These are phyloP conservation scores for Colletotrichum viniferum DNA, from an alignment of 2,329 filamentous ascomycete genomes.

Conservation along the genomic window DNA sequence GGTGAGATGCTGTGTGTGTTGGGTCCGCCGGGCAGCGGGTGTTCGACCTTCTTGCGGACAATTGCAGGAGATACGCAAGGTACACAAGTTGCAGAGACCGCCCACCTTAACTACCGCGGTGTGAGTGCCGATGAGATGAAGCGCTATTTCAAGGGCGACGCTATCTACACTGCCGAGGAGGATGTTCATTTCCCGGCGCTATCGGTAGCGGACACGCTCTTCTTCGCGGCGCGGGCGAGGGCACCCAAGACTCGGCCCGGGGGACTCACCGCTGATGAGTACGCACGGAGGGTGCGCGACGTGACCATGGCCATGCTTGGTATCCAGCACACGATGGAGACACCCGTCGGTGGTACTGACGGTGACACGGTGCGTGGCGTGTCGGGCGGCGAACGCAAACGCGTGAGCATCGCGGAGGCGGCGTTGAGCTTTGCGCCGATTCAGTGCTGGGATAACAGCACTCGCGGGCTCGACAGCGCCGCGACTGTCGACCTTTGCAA, in stretches of 20 bases:
- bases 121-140: slow-evolving; percentile 18
- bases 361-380: slow-evolving; percentile 65
- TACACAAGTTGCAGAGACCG: slow-evolving; percentile 39
- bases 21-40: slow-evolving; percentile 60
- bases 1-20: slow-evolving; percentile 64
- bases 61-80: slow-evolving; percentile 68
- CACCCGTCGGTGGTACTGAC: slow-evolving; percentile 70
- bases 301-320: slow-evolving; percentile 77
- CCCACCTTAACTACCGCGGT: slow-evolving; percentile 18
- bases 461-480: slow-evolving; percentile 67
- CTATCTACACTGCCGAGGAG: slow-evolving; percentile 70
- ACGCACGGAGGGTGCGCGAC: slow-evolving; percentile 61
- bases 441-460: slow-evolving; percentile 76
- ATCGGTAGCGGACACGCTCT: slow-evolving; percentile 65
- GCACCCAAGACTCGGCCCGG: slow-evolving; percentile 52
- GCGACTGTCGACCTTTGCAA: slow-evolving; percentile 70
- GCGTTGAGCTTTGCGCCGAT: slow-evolving; percentile 39
- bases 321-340: slow-evolving; percentile 72
- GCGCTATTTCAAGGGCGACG: slow-evolving; percentile 54
- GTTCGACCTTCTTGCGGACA: slow-evolving; percentile 72
- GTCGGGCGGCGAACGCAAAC: slow-evolving; percentile 71
- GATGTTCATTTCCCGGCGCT: slow-evolving; percentile 67
- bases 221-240: slow-evolving; percentile 62
- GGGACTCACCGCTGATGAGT: slow-evolving; percentile 45
- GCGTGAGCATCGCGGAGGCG: slow-evolving; percentile 78